A percentile compares a stretch with the other conserved stretches of the same genome.
Conservation (phyloP, 1,284 basidiomycete genomes). For the Fomitopsis pinicola region DNA sequence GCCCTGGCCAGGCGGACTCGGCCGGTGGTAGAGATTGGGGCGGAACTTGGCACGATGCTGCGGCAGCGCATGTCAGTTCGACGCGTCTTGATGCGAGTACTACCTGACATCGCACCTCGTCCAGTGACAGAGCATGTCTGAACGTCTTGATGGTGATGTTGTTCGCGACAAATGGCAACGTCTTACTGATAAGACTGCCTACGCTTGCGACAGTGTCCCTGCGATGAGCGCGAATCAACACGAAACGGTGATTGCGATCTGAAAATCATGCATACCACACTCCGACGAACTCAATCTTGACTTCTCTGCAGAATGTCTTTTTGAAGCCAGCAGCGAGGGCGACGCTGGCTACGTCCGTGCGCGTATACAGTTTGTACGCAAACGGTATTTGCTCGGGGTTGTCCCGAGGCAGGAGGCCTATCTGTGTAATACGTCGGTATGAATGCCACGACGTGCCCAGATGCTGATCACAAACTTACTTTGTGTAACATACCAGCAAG, state of each 20-base stretch:
- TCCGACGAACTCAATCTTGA: slow-evolving; percentile 48
- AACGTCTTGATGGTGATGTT: slow-evolving; percentile 37
- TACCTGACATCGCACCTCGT: slow-evolving; percentile 29
- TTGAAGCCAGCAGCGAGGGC: slow-evolving; percentile 45
- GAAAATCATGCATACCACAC: slow-evolving; percentile 24
- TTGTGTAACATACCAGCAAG: slow-evolving; percentile 41
- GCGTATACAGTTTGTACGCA: slow-evolving; percentile 53
- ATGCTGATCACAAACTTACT: slow-evolving; percentile 10
- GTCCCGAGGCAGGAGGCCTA: slow-evolving; percentile 46
- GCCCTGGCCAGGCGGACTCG: slow-evolving; percentile 5
- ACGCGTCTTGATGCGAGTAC: not conserved
- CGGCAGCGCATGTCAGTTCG: not conserved
- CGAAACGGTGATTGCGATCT: not conserved
- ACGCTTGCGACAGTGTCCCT: slow-evolving; percentile 39
- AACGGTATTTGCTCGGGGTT: slow-evolving; percentile 54
- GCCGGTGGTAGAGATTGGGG: slow-evolving; percentile 28
- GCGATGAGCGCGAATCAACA: not conserved
- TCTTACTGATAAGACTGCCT: slow-evolving; percentile 32
- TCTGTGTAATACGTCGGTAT: slow-evolving; percentile 20
- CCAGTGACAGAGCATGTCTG: slow-evolving; percentile 40
- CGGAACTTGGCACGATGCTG: slow-evolving; percentile 36
- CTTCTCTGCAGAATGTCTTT: slow-evolving; percentile 43
- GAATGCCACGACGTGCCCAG: not conserved
- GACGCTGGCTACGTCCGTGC: slow-evolving; percentile 36
- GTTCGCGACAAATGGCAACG: slow-evolving; percentile 37